These are phyloP conservation scores for Adansonia grandidieri DNA, from an alignment of 441 rosid species.

Conservation along the genomic window DNA sequence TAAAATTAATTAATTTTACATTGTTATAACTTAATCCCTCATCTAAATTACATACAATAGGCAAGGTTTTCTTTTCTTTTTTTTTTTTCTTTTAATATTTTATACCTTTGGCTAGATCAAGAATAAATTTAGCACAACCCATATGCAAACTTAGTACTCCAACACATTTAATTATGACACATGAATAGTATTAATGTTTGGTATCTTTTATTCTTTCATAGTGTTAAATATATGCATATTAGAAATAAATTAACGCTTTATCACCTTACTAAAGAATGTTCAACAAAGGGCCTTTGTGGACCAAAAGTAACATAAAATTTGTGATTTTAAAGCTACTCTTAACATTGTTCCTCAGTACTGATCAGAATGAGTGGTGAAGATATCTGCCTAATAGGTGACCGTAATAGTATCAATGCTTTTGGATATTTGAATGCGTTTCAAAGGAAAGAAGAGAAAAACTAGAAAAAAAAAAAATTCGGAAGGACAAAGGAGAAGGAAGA, in stretches of 20 bases:
- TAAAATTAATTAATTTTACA: no score
- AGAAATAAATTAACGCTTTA: neutral
- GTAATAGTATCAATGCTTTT: conserved; percentile 2
- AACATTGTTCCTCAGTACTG: neutral
- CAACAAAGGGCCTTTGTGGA: conserved; percentile 24
- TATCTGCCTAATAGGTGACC: neutral
- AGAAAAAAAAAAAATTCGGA: neutral
- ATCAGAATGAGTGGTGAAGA: neutral
- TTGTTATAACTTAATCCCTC: no score
- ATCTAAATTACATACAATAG: no score
- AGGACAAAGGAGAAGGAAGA: neutral
- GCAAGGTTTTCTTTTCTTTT: no score
- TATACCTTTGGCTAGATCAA: no score
- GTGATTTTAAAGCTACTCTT: neutral
- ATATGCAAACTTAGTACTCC: no score
- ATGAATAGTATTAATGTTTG: neutral
- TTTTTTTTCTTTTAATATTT: no score
- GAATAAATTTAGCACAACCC: no score
- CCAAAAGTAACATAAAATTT: conserved; percentile 8
- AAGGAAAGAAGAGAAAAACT: neutral
- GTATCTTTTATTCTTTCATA: neutral
- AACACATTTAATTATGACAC: no score
- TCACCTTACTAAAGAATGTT: neutral
- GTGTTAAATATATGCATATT: neutral
- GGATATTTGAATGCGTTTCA: neutral